Percentiles rank a stretch among this genome's conserved stretches.
Conservation (phyloP, 2,329 filamentous ascomycete species). For the Pestalotiopsis sp. region DNA sequence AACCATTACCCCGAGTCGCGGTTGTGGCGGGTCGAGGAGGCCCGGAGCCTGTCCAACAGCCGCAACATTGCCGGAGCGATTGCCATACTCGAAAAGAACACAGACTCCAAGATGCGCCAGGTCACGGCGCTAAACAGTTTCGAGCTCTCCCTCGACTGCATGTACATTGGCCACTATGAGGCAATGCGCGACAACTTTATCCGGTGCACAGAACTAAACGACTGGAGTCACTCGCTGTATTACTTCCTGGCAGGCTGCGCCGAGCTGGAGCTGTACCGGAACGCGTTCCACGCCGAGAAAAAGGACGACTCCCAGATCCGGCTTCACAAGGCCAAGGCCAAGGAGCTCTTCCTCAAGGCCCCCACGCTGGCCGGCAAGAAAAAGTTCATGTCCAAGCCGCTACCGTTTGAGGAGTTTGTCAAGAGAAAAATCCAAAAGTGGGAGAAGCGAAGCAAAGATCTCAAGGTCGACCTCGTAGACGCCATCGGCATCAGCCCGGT, state of each 20-base stretch:
- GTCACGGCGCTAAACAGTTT: constrained; percentile 85
- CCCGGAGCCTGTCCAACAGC: constrained; percentile 71
- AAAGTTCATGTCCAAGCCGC: constrained; percentile 83
- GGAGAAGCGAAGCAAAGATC: constrained; percentile 73
- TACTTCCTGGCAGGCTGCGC: constrained; percentile 83
- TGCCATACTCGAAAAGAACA: constrained; percentile 60
- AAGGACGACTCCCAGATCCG: constrained; percentile 71
- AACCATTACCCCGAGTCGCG: constrained; percentile 77
- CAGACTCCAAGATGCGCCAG: constrained; percentile 79
- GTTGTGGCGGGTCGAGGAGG: constrained; percentile 88
- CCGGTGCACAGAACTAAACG: constrained; percentile 76
- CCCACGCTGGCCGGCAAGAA: constrained; percentile 80
- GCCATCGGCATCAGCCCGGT: constrained; percentile 80
- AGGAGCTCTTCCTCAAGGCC: constrained; percentile 71
- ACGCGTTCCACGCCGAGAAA: constrained; percentile 48
- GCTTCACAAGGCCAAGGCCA: constrained; percentile 55
- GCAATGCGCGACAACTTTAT: constrained; percentile 76
- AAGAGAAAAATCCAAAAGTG: constrained; percentile 85
- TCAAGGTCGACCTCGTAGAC: constrained; percentile 72
- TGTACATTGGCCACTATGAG: constrained; percentile 79
- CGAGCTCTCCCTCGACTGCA: constrained; percentile 75
- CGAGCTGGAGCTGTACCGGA: constrained; percentile 81
- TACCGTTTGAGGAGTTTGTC: constrained; percentile 89
- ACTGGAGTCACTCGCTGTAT: constrained; percentile 89
- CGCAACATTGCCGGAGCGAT: constrained; percentile 70